phyloP scores from a whole-genome alignment of 2,329 filamentous ascomycete species.

The Aulographum hederae region DNA sequence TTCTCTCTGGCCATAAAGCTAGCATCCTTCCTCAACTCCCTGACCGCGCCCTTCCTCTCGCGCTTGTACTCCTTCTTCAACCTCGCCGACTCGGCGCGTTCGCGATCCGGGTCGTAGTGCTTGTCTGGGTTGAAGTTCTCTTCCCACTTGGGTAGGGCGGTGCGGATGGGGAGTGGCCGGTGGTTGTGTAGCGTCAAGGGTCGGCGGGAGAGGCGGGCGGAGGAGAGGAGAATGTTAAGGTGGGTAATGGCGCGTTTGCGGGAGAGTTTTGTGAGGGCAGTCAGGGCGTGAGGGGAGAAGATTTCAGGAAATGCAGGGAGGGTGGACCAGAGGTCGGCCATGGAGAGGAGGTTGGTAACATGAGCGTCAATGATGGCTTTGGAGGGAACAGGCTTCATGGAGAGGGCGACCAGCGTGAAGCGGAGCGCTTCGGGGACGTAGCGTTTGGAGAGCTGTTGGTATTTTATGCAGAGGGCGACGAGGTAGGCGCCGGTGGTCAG shows the following conservation, averaged over 20 bases:
- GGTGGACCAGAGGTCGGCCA: constrained; percentile 60
- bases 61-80: constrained; percentile 83
- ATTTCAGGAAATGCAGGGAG: constrained; percentile 56
- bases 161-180: constrained; percentile 71
- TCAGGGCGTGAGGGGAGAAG: constrained; percentile 41
- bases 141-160: constrained; percentile 84
- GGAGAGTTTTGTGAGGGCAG: constrained; percentile 9
- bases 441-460: constrained; percentile 66
- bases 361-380: constrained; percentile 34
- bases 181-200: constrained; percentile 83
- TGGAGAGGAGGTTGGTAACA: constrained; percentile 44
- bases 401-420: constrained; percentile 58
- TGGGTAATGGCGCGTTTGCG: constrained; percentile 17
- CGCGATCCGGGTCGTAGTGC: constrained; percentile 91
- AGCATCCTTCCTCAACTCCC: constrained; percentile 87
- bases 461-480: constrained; percentile 62
- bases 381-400: constrained; percentile 28
- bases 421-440: constrained; percentile 80
- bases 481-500: constrained; percentile 60
- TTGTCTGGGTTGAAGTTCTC: constrained; percentile 85
- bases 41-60: constrained; percentile 85
- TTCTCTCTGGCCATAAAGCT: constrained; percentile 86
- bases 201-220: constrained; percentile 48
- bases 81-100: constrained; percentile 70
- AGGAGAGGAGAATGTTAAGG: constrained; percentile 38